Conservation (phyloP, 192 early-diverging fungal species). For the Podila horticola region DNA sequence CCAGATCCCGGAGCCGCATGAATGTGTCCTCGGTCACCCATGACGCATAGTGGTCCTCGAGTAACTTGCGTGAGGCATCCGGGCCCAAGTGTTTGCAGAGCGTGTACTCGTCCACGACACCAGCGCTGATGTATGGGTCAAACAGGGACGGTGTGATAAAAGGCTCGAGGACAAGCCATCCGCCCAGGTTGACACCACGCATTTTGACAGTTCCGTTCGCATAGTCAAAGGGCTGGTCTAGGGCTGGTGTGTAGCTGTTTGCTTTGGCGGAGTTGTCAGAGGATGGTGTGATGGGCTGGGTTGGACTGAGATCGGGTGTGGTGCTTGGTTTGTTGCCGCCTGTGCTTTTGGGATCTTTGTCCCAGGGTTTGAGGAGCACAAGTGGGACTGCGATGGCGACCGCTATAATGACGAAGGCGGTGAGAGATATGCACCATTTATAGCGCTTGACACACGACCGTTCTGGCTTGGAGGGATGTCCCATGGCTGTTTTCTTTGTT, state of each 20-base stretch:
- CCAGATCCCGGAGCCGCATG: constrained; percentile 57
- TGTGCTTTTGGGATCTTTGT: not conserved
- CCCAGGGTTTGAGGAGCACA: constrained; percentile 19
- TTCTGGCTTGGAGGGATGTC: too few relatives aligned
- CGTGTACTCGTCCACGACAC: constrained; percentile 71
- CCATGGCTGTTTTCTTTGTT: too few relatives aligned
- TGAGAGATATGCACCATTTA: not conserved
- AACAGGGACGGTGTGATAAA: constrained; percentile 64
- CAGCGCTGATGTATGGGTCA: constrained; percentile 34
- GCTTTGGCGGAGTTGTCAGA: constrained; percentile 26
- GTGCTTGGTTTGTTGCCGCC: not conserved
- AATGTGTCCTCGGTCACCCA: constrained; percentile 73
- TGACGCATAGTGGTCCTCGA: constrained; percentile 66
- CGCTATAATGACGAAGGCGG: constrained; percentile 12
- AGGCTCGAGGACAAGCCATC: constrained; percentile 75
- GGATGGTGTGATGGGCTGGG: constrained; percentile 9
- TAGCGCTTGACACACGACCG: not conserved
- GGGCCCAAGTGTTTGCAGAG: constrained; percentile 68
- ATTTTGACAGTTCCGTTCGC: constrained; percentile 50
- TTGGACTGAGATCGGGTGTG: not conserved
- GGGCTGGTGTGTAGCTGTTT: constrained; percentile 52
- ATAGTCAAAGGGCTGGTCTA: constrained; percentile 56
- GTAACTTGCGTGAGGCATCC: constrained; percentile 52
- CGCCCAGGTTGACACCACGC: constrained; percentile 77
- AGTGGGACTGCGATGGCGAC: constrained; percentile 13